These are phyloP conservation scores for Pythium sukuiense DNA, from an alignment of 352 stramenopile genomes.

Conservation along the genomic window DNA sequence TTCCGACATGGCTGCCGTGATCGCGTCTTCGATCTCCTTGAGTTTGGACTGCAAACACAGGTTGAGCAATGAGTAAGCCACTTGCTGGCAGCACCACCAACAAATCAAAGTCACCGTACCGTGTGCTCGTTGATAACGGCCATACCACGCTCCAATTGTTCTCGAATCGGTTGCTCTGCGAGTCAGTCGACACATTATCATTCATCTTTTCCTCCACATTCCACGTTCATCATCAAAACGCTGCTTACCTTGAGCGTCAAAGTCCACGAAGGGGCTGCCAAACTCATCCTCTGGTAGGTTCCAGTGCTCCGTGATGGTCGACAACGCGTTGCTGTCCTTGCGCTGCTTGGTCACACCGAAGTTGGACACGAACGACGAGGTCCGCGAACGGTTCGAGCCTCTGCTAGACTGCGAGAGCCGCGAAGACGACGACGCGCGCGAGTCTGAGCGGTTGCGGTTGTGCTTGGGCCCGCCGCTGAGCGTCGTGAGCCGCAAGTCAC, in stretches of 20 bases:
- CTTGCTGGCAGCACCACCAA: not conserved
- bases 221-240: not conserved
- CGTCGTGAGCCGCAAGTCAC: constrained; percentile 63
- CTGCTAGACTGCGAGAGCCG: constrained; percentile 55
- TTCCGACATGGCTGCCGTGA: constrained; percentile 87
- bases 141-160: constrained; percentile 76
- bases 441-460: constrained; percentile 61
- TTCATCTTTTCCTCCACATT: not conserved
- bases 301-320: constrained; percentile 88
- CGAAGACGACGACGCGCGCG: constrained; percentile 43
- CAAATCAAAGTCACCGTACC: constrained; percentile 30
- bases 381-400: constrained; percentile 42
- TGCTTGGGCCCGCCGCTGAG: constrained; percentile 35
- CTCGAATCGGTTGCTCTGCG: constrained; percentile 77
- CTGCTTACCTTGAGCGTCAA: constrained; percentile 69
- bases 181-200: not conserved
- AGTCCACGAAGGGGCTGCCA: constrained; percentile 71
- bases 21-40: constrained; percentile 86
- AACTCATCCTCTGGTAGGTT: constrained; percentile 80
- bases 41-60: constrained; percentile 58
- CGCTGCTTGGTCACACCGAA: constrained; percentile 66
- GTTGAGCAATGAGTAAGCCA: not conserved
- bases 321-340: constrained; percentile 76
- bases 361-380: constrained; percentile 79
- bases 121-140: constrained; percentile 89